Evolutionary conservation across 192 early-diverging fungal species (phyloP), one percentile per base, ranked within the genome.

Genomic region (Spizellomyces sp.): DNA sequence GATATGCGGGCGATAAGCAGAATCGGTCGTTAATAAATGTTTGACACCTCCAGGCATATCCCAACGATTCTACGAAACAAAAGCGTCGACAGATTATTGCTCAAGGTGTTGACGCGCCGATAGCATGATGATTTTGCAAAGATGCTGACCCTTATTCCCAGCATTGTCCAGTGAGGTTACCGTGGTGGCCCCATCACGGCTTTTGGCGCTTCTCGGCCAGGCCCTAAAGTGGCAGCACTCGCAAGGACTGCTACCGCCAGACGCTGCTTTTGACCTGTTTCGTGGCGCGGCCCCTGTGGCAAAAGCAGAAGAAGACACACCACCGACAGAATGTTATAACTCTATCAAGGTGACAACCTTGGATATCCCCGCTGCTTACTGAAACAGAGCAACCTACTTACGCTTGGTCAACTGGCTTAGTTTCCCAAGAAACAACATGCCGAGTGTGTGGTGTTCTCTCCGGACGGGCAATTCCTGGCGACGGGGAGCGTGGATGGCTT

Each of bases 401-500:
- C 27, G 1, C 27, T 36, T 3, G 27, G 3, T 36, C 27, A 36
- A 36, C 27, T 3, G 22, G 10, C 59, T 27, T 36, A 91, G 88
- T 96, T 99, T 73, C 94, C 95, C 4, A 93, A 92, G 69, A 95
- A 94, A 70, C 88, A 92, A 56, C 88, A 91, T 62, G 88, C 92
- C 1, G 92, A 92, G 61, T 82, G 85, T 60, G 83, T 86, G 4
- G 85, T 83, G 42, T 98, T 98, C 73, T 94, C 94, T 0, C 88
- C 91, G 4, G 89, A 92, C 64, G 93, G 94, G 8, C 88, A 91
- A 56, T 91, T 84, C 47, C 74, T 98, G 15, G 94, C 84, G 6
- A 96, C 95, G 19, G 97, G 97, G 36, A 91, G 89, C 58, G 79
- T 86, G 46, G 97, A 98, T 82, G 97, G 97, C 2, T 94, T 97